Percentiles rank a stretch among this genome's conserved stretches.
Conservation (phyloP, 2,329 filamentous ascomycete species). For the Diaporthe amygdali region DNA sequence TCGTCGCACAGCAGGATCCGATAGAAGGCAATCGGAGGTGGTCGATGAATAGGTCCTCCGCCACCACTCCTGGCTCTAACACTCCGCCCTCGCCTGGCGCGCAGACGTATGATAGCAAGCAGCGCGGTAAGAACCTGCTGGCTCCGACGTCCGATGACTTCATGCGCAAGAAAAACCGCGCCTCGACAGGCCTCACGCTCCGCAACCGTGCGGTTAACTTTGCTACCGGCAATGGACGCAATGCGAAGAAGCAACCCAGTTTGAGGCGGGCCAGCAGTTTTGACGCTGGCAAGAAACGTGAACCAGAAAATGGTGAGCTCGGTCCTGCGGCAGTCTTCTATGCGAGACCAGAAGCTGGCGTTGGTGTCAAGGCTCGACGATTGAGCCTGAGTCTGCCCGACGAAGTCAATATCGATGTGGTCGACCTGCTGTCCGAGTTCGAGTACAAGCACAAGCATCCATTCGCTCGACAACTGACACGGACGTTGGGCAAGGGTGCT, state of each 20-base stretch:
- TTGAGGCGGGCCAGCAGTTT: constrained; percentile 55
- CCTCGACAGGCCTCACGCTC: constrained; percentile 55
- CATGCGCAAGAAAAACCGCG: constrained; percentile 54
- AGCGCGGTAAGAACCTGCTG: constrained; percentile 29
- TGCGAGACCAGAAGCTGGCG: constrained; percentile 68
- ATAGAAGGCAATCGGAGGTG: constrained; percentile 44
- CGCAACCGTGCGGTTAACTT: constrained; percentile 56
- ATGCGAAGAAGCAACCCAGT: constrained; percentile 31
- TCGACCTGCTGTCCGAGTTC: constrained; percentile 72
- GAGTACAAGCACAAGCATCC: constrained; percentile 66
- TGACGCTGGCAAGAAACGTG: constrained; percentile 39
- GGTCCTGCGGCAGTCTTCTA: constrained; percentile 35
- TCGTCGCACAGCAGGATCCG: constrained; percentile 6
- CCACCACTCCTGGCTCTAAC: constrained; percentile 49
- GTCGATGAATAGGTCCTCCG: constrained; percentile 52
- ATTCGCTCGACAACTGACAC: constrained; percentile 73
- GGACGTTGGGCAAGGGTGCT: constrained; percentile 80
- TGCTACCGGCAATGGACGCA: constrained; percentile 35
- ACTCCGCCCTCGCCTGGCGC: constrained; percentile 57
- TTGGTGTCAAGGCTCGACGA: constrained; percentile 78
- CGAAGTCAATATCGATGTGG: constrained; percentile 74
- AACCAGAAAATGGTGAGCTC: constrained; percentile 31
- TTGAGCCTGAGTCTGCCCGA: constrained; percentile 77
- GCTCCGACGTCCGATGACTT: constrained; percentile 53
- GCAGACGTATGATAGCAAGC: constrained; percentile 43